Evolutionary conservation across 1,284 basidiomycete species (phyloP), one percentile per base, ranked within the genome.

Genomic region (Rhodofomes roseus): DNA sequence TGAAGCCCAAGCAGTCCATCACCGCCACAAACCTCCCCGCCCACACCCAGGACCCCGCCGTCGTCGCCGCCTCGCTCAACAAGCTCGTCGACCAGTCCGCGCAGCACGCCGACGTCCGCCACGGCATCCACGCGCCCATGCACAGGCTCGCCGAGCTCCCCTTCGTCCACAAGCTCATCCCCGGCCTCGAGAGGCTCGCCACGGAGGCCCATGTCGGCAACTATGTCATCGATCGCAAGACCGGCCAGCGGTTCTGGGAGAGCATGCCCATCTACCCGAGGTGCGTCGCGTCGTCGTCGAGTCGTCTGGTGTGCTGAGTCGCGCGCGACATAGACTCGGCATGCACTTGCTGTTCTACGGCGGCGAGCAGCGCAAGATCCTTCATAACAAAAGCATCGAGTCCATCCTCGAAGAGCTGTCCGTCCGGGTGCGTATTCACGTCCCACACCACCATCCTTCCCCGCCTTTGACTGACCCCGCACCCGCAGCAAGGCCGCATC

Each of bases 321-420:
- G 11, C 4, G 16, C 43, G 52, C 25, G 41, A 22, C 40, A 5
- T 58, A 80, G 81, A 51, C 74, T 82, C 4, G 92, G 91, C 4
- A 93, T 93, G 85, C 90, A 92, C 62, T 77, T 93, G n/a, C 74
- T 93, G 31, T 93, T 92, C 70, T 83, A 85, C 58, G 86, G 85
- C 1, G 78, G 73, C 39, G 76, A 75, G 58, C 82, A 83, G 69
- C 74, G 77, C 46, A 81, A 79, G 59, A 61, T 88, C 1, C 77
- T 92, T 55, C 80, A 85, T 50, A 81, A 77, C 54, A 76, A 77
- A 50, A 73, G 72, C 18, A 77, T 92, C 9, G 85, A 87, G 58
- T 73, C 79, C 12, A 74, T 91, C 34, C 74, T 93, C n/a, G 78
- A 75, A 53, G 81, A 84, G 53, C 82, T 92, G 72, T 87, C 85